Evolutionary conservation across 169 alveolate genomes (phyloP).

Genomic region (Cryptosporidium canis): DNA sequence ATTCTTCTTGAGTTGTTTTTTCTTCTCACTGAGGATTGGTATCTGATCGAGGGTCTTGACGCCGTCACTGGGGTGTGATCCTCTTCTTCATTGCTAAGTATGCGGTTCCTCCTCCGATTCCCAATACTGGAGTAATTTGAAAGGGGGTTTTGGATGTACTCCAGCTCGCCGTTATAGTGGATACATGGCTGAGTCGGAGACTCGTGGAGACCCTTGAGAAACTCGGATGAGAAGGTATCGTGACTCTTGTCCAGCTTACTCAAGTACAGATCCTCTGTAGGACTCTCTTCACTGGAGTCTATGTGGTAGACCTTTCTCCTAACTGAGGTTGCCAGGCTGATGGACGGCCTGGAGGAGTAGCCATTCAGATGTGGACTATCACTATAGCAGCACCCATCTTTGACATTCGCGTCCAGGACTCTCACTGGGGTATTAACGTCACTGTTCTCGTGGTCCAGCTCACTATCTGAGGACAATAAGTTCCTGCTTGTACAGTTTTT

Average conservation of each 20-base stretch:
- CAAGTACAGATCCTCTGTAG: neutral
- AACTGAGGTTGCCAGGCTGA: constrained; percentile 34
- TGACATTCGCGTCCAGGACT: neutral
- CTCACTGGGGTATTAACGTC: constrained; percentile 1
- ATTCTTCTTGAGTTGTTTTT: constrained; percentile 21
- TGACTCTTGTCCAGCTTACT: neutral
- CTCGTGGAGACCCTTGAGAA: neutral
- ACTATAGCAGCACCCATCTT: neutral
- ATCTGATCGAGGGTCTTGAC: constrained; percentile 47
- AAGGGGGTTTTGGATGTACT: neutral
- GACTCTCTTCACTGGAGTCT: constrained; percentile 33
- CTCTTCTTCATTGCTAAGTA: constrained; percentile 15
- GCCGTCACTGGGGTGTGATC: neutral
- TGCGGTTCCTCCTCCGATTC: constrained; percentile 28
- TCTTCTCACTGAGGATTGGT: constrained; percentile 70
- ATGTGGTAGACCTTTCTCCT: constrained; percentile 8
- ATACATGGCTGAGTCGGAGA: constrained; percentile 43
- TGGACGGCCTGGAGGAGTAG: constrained; percentile 26
- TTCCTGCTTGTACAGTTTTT: neutral
- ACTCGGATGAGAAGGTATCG: neutral
- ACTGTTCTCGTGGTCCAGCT: neutral
- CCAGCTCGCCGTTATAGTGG: constrained; percentile 10
- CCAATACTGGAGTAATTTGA: neutral
- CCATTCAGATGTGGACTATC: neutral
- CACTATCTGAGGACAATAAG: constrained; percentile 42